Percentiles rank a stretch among this genome's conserved stretches.
Conservation (phyloP, 163 green algal genomes). For the Scenedesmus sp. region DNA sequence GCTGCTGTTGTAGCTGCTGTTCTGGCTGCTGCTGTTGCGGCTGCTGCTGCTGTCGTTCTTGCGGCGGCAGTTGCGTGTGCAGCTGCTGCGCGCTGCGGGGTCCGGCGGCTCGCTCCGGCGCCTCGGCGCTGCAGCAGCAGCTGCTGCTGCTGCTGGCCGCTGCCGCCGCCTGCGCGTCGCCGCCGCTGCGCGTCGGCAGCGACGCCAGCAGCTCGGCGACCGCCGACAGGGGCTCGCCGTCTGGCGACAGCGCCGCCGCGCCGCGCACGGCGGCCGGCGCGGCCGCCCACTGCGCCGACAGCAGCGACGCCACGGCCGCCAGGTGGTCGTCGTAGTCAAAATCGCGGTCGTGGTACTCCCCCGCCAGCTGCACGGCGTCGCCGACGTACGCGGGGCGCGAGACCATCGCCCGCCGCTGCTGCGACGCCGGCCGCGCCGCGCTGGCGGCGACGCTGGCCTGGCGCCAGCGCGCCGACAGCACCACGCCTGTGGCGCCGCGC, state of each 20-base stretch:
- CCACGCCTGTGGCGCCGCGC: too few relatives aligned
- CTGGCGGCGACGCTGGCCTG: background rate
- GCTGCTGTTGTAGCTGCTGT: conserved; percentile 16
- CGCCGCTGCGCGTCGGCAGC: too few relatives aligned
- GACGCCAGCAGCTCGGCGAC: background rate
- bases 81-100: background rate
- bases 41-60: background rate
- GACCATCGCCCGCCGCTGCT: background rate
- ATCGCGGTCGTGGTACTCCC: conserved; percentile 27
- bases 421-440: background rate
- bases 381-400: conserved; percentile 17
- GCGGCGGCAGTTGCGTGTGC: background rate
- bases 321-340: conserved; percentile 37
- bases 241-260: background rate
- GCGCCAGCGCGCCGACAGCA: too few relatives aligned
- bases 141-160: conserved; percentile 12
- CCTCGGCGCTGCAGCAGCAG: too few relatives aligned
- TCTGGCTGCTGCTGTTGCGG: background rate
- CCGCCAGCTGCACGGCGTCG: conserved; percentile 7
- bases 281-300: conserved; percentile 29
- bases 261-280: conserved; percentile 20
- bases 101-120: background rate
- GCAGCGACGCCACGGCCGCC: background rate
- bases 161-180: conserved; percentile 12
- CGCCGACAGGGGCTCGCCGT: conserved; percentile 4